Evolutionary conservation across 2,329 filamentous ascomycete species (phyloP).

Genomic region (Neodidymelliopsis sp.): DNA sequence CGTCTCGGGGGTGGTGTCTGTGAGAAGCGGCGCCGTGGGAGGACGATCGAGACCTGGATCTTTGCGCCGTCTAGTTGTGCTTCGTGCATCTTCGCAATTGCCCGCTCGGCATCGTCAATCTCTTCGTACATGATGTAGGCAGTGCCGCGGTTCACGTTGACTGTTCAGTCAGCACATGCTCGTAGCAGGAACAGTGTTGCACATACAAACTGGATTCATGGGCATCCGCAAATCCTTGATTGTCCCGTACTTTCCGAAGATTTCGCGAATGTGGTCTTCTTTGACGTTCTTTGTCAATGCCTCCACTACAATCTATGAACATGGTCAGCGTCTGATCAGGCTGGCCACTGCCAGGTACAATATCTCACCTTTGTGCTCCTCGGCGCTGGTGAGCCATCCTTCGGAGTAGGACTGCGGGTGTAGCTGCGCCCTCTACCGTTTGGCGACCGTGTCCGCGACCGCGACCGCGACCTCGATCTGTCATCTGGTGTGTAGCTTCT

Average conservation of each 20-base stretch:
- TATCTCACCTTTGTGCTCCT: slow-evolving; percentile 49
- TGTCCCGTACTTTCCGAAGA: slow-evolving; percentile 86
- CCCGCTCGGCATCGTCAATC: slow-evolving; percentile 80
- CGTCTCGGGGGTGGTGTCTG: slow-evolving; percentile 77
- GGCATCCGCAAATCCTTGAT: slow-evolving; percentile 91
- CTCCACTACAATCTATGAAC: slow-evolving; percentile 84
- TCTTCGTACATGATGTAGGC: slow-evolving; percentile 88
- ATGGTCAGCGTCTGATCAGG: slow-evolving; percentile 16
- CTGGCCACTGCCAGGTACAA: not conserved
- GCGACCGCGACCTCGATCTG: slow-evolving; percentile 34
- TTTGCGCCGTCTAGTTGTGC: slow-evolving; percentile 86
- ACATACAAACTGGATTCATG: slow-evolving; percentile 82
- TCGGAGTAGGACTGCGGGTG: slow-evolving; percentile 45
- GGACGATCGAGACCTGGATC: slow-evolving; percentile 86
- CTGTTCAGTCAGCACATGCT: slow-evolving; percentile 55
- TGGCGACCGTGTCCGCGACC: slow-evolving; percentile 34
- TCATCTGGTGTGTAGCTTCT: slow-evolving; percentile 42
- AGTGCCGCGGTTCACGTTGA: slow-evolving; percentile 88
- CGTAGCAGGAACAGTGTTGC: not conserved
- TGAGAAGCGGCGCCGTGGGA: slow-evolving; percentile 83
- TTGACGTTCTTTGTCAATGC: slow-evolving; percentile 95
- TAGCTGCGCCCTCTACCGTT: slow-evolving; percentile 44
- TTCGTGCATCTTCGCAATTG: slow-evolving; percentile 97
- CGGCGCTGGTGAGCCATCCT: slow-evolving; percentile 43
- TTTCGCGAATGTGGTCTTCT: slow-evolving; percentile 85